phyloP scores from a whole-genome alignment of 2,329 filamentous ascomycete species.

The Epicoccum sorghinum region DNA sequence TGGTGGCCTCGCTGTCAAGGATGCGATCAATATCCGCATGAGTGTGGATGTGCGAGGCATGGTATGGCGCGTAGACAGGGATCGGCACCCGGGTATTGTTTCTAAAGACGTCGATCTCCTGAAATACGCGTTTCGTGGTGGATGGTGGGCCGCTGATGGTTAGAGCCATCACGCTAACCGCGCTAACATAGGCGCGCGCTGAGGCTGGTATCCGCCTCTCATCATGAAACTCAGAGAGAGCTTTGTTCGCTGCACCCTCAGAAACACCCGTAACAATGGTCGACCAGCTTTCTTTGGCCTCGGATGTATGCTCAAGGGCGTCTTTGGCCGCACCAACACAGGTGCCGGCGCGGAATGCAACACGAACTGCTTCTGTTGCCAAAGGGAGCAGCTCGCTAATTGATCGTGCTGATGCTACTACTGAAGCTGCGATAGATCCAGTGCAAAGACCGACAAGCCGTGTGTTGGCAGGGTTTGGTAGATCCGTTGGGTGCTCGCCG shows the following conservation, averaged over 20 bases:
- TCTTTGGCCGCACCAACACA: constrained; percentile 51
- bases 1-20: constrained; percentile 49
- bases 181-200: constrained; percentile 62
- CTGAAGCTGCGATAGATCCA: constrained; percentile 72
- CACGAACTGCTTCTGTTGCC: constrained; percentile 67
- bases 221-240: constrained; percentile 64
- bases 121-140: constrained; percentile 59
- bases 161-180: constrained; percentile 63
- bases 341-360: constrained; percentile 69
- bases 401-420: constrained; percentile 67
- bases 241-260: constrained; percentile 58
- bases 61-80: constrained; percentile 64
- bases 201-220: constrained; percentile 58
- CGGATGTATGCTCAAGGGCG: constrained; percentile 58
- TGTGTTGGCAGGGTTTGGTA: constrained; percentile 55
- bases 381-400: constrained; percentile 67
- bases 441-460: constrained; percentile 70
- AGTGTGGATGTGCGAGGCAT: constrained; percentile 62
- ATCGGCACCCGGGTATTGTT: constrained; percentile 59
- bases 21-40: constrained; percentile 59
- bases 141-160: constrained; percentile 65
- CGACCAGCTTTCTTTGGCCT: constrained; percentile 69
- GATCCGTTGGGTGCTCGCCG: constrained; percentile 60
- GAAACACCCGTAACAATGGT: constrained; percentile 66
- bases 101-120: constrained; percentile 55